Evolutionary conservation across 345 rosid genomes (phyloP), one percentile per base, ranked within the genome.

Genomic region (Moricandia moricandioides): DNA sequence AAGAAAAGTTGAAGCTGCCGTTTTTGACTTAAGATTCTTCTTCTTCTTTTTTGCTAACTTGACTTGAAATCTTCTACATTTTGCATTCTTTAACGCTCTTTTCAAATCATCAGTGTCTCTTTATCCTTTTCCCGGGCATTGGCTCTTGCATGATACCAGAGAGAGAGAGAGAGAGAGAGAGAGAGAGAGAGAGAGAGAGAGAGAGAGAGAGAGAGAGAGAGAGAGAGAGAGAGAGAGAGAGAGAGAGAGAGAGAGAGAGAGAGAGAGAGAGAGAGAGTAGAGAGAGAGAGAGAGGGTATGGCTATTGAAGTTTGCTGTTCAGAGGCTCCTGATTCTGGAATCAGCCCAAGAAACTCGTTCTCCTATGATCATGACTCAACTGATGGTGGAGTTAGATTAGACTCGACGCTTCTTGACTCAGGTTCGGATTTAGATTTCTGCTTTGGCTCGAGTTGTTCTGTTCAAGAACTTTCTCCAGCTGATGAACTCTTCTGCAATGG

Each of bases 401-500:
- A 88, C 52, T 63, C 85, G 3, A 80, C 83, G 17, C 86, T 86
- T 73, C 39, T 88, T 67, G 88, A 84, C 60, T 79, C 88, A 24
- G 21, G 72, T 65, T 83, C 92, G 0, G 92, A 91, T 74, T 84
- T 86, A 45, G 80, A 89, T 37, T 93, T 91, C 92, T 82, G 88
- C 88, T 75, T 85, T 71, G 79, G 85, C 33, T 72, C 82, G 43
- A 78, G 73, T 31, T 72, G 69, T 29, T 81, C 80, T 33, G 63
- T 78, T 69, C 93, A 80, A 65, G 91, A 91, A 67, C 67, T 86
- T 11, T 84, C 92, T 45, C 80, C 91, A 0, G 98, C 97, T 1
- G 96, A 93, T 71, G 97, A 93, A 86, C 94, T 93, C 14, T 93
- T 93, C 84, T 86, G 87, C 64, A 75, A 89, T 69, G 98, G 98